phyloP scores from a whole-genome alignment of 2,329 filamentous ascomycete genomes.

The Pezicula carpinea region DNA sequence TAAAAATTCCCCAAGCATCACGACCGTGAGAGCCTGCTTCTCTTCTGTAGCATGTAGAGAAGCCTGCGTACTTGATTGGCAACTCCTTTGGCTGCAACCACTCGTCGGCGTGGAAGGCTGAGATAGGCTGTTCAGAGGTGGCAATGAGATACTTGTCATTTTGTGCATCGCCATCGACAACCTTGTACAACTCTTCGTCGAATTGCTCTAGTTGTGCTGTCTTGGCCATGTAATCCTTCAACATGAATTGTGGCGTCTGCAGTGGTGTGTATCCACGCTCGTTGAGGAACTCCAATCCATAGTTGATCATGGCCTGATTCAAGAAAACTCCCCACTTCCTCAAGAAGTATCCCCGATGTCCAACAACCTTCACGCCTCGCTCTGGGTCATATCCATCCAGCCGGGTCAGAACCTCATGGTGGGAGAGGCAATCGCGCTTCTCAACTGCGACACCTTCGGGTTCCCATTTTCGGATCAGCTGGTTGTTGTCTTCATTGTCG shows the following conservation, averaged over 20 bases:
- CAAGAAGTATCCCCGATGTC: slow-evolving; percentile 90
- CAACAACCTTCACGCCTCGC: slow-evolving; percentile 88
- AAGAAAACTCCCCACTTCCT: slow-evolving; percentile 85
- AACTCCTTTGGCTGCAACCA: slow-evolving; percentile 84
- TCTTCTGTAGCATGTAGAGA: slow-evolving; percentile 92
- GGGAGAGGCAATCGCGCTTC: slow-evolving; percentile 76
- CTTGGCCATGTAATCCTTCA: slow-evolving; percentile 94
- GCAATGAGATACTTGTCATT: slow-evolving; percentile 79
- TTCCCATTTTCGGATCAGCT: slow-evolving; percentile 70
- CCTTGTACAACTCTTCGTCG: slow-evolving; percentile 97
- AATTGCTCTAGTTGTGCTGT: slow-evolving; percentile 96
- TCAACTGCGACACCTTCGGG: slow-evolving; percentile 70
- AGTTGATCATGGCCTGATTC: slow-evolving; percentile 92
- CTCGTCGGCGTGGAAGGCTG: slow-evolving; percentile 86
- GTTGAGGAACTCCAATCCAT: slow-evolving; percentile 84
- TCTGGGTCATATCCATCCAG: slow-evolving; percentile 91
- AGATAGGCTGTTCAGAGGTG: slow-evolving; percentile 92
- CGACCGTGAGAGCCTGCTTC: slow-evolving; percentile 89
- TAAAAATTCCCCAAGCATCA: slow-evolving; percentile 97
- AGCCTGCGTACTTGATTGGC: slow-evolving; percentile 87
- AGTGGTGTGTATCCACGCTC: slow-evolving; percentile 76
- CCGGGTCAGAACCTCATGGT: slow-evolving; percentile 88
- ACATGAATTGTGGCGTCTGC: slow-evolving; percentile 91
- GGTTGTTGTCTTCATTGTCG: slow-evolving; percentile 86
- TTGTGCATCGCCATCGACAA: slow-evolving; percentile 78